Evolutionary conservation across 2,329 filamentous ascomycete species (phyloP), one percentile per base, ranked within the genome.

Genomic region (Arthrinium puccinioides): DNA sequence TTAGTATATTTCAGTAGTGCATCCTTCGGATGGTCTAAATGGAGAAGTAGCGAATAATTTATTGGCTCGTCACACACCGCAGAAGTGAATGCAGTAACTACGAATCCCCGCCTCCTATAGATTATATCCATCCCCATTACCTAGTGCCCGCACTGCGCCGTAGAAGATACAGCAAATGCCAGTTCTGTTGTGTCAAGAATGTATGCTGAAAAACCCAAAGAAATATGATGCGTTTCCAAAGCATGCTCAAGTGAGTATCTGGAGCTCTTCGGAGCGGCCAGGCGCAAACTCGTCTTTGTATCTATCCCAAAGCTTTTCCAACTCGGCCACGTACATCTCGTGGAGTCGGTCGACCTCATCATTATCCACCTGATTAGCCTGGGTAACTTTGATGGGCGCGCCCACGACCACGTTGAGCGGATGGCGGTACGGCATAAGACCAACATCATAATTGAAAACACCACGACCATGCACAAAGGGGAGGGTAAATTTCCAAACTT

Each of bases 361-460:
- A 42, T 83, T 76, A 18, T 82, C 74, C 1, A 90, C 84, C 43
- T 79, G 76, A 23, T 74, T 65, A 15, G 71, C 63, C 43, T 72
- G 66, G 34, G 72, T 64, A 6, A 95, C 82, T 44, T 70, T 68
- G 43, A 96, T 87, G 0, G 90, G 88, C 36, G 76, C 72, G 4
- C 90, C 90, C 11, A 95, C 85, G 10, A 98, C 89, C 32, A 96
- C 78, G 55, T 97, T 92, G 41, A 98, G 68, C 9, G 87, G 82
- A 35, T 82, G 72, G 10, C 92, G 79, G 59, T 96, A 97, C 1
- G 92, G 92, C 86, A 97, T 88, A 51, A 97, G 67, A 4, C 92
- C 92, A 11, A 96, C 87, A 58, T 98, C 92, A 56, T 98, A 97
- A 61, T 98, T 98, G 65, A 97, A 95, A 27, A 97, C 82, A 10